Evolutionary conservation across 352 stramenopile species (phyloP).

Genomic region (Pythium rhizo-oryzae): DNA sequence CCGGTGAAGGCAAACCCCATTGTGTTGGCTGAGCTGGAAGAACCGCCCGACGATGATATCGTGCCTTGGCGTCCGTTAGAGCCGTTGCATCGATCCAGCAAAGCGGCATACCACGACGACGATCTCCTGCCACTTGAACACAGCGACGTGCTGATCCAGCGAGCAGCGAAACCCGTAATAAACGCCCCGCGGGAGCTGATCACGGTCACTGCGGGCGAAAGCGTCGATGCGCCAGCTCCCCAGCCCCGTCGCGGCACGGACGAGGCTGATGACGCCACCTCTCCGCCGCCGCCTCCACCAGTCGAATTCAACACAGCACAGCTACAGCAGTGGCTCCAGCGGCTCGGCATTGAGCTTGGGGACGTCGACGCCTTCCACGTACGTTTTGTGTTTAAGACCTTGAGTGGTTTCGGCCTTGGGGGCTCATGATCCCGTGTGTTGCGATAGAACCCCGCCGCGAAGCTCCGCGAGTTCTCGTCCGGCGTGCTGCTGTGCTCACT

Average conservation of each 20-base stretch:
- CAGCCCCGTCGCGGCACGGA: too few species aligned
- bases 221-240: too few species aligned
- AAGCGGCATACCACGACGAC: too few species aligned
- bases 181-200: too few species aligned
- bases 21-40: neutral
- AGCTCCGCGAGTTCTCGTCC: constrained; percentile 57
- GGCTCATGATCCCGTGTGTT: neutral
- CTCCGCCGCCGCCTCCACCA: neutral
- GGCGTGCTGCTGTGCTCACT: constrained; percentile 65
- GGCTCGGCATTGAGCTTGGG: constrained; percentile 35
- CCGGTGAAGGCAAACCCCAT: neutral
- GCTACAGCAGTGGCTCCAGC: constrained; percentile 45
- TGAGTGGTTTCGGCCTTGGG: neutral
- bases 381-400: neutral
- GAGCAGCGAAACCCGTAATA: too few species aligned
- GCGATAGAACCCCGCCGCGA: constrained; percentile 33
- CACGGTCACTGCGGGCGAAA: too few species aligned
- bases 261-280: neutral
- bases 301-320: constrained; percentile 19
- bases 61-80: neutral
- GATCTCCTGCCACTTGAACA: too few species aligned
- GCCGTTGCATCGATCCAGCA: too few species aligned
- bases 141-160: too few species aligned
- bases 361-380: constrained; percentile 40
- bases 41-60: neutral